Percentiles rank a stretch among this genome's conserved stretches.
Evolutionary conservation across 441 rosid species (phyloP).

Genomic region (Pelargonium cotyledonis): DNA sequence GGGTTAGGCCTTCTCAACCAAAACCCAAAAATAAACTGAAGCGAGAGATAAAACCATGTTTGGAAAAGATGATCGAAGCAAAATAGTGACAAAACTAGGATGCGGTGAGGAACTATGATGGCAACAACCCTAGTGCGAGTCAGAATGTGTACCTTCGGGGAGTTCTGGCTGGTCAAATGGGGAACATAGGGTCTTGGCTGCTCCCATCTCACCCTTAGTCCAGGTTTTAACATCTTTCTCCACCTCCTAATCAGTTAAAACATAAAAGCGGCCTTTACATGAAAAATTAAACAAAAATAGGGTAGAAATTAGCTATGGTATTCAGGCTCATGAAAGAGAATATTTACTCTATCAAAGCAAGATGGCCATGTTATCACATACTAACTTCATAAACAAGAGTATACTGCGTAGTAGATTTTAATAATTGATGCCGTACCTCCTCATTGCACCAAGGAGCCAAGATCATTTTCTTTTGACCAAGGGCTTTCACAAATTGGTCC

Average conservation of each 20-base stretch:
- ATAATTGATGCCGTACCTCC: slow-evolving; percentile 42
- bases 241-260: slow-evolving; percentile 51
- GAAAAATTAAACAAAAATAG: neutral
- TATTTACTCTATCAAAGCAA: too few relatives aligned
- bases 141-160: slow-evolving; percentile 57
- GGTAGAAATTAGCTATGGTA: neutral
- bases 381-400: neutral
- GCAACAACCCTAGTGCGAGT: too few relatives aligned
- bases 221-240: slow-evolving; percentile 84
- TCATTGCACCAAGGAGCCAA: slow-evolving; percentile 98
- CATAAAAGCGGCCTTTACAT: neutral
- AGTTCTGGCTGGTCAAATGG: slow-evolving; percentile 98
- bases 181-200: slow-evolving; percentile 87
- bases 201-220: slow-evolving; percentile 91
- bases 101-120: too few relatives aligned
- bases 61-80: too few relatives aligned
- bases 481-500: slow-evolving; percentile 78
- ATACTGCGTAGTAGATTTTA: neutral
- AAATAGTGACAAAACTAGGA: too few relatives aligned
- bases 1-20: neutral
- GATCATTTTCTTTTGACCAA: slow-evolving; percentile 72
- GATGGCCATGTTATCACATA: too few relatives aligned
- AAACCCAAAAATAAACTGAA: neutral
- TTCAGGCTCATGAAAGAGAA: too few relatives aligned
- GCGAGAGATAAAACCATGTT: too few relatives aligned